Base-by-base conservation (phyloP, 2,329 filamentous ascomycete genomes). In the Huntiella abstrusa region DNA sequence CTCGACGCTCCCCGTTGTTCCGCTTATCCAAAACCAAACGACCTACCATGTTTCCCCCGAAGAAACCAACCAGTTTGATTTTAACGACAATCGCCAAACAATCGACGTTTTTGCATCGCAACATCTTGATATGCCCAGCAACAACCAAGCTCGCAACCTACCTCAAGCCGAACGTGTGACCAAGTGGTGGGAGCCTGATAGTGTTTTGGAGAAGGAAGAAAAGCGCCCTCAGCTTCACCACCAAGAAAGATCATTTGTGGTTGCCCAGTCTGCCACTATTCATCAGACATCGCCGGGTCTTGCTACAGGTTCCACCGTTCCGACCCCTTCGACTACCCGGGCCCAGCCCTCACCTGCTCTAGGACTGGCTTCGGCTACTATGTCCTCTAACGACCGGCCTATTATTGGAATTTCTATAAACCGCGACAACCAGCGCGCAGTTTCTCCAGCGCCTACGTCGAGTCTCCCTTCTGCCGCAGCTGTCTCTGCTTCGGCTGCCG, bases 361-460 rank as follows among this genome's bases (percentile, higher is more conserved):
- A 22, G 46, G 44, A 12, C 34, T 52, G 13, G 51, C 45, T 13
- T 49, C 50, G 16, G 50, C 51, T 13, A 52, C 51, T 3, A 51
- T 52, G 48, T 43, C 51, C 10, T 52, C 51, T 3, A 45, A 45
- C 5, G 41, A 43, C 42, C 40, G 48, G 6, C 41, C 47, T 4
- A 41, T 47, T 33, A 12, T 35, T 4, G 34, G 34, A 36, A 36
- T 36, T 22, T 8, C 15, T 16, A 33, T n/a, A 11, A n/a, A 17
- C 16, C 15, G 11, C 19, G 6, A 28, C n/a, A 7, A 36, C 33
- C 41, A 48, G 16, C 10, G 34, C 43, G 11, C 38, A 19, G 12
- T 22, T 5, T 17, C 37, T n/a, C 15, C 37, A 40, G 15, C 22
- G 7, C 22, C 22, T 4, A 3, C 22, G 2, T 28, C 22, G 6